A percentile compares a stretch with the other conserved stretches of the same genome.
Conservation (phyloP, 331 rosid species). For the Acacia concinna region DNA sequence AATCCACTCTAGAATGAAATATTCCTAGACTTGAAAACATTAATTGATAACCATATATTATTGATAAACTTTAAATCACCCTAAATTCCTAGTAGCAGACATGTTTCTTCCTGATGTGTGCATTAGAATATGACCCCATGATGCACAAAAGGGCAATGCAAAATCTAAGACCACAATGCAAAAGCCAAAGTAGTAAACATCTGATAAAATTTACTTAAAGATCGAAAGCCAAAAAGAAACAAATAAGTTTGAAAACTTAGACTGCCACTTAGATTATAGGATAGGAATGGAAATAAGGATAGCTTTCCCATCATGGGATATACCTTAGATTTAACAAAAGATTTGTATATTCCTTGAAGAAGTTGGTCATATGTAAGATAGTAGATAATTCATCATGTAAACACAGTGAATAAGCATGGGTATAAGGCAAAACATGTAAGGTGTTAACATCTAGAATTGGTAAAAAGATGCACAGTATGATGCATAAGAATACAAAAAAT, state of each 20-base stretch:
- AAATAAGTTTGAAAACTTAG: neutral
- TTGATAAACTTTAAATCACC: neutral
- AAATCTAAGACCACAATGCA: neutral
- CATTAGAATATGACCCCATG: neutral
- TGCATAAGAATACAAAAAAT: neutral
- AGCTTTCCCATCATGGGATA: neutral
- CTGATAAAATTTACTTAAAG: neutral
- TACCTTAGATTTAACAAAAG: neutral
- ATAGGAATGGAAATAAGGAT: neutral
- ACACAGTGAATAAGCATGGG: neutral
- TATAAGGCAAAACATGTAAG: neutral
- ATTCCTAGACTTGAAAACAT: neutral
- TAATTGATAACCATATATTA: neutral
- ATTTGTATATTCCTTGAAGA: neutral
- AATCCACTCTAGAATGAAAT: neutral
- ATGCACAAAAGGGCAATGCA: neutral
- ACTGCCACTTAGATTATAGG: neutral
- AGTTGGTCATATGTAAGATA: neutral
- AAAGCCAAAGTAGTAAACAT: neutral
- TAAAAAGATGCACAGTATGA: neutral
- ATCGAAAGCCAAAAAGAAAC: neutral
- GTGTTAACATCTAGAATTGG: neutral
- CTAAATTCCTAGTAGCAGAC: neutral
- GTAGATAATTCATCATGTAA: neutral
- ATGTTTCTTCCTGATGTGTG: neutral